Conservation (phyloP, 2,329 filamentous ascomycete species). For the Scorias spongiosa region DNA sequence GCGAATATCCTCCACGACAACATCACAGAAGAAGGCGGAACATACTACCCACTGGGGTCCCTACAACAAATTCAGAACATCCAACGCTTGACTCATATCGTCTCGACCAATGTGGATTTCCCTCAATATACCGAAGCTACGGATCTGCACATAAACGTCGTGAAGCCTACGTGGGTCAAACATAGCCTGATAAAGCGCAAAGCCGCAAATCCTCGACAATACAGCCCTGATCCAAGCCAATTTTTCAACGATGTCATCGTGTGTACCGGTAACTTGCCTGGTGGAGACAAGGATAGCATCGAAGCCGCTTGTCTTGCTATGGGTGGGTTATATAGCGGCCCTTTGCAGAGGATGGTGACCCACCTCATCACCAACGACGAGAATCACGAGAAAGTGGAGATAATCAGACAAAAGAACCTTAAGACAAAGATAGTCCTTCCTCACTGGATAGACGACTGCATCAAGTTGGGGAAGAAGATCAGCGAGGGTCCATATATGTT, state of each 20-base stretch:
- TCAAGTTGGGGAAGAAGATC: slow-evolving; percentile 82
- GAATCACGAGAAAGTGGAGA: slow-evolving; percentile 55
- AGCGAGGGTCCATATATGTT: slow-evolving; percentile 74
- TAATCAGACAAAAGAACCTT: slow-evolving; percentile 48
- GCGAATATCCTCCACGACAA: not conserved
- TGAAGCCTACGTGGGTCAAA: slow-evolving; percentile 68
- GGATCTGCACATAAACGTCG: slow-evolving; percentile 66
- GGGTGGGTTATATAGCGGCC: slow-evolving; percentile 65
- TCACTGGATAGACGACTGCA: slow-evolving; percentile 96
- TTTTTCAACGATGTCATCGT: slow-evolving; percentile 78
- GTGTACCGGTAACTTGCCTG: slow-evolving; percentile 69
- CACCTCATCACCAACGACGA: slow-evolving; percentile 74
- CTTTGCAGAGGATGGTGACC: slow-evolving; percentile 60
- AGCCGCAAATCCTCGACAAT: slow-evolving; percentile 63
- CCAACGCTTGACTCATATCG: slow-evolving; percentile 44
- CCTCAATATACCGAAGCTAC: slow-evolving; percentile 65
- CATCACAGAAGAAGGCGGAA: slow-evolving; percentile 34
- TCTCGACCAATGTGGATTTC: slow-evolving; percentile 75
- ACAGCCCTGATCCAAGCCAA: slow-evolving; percentile 77
- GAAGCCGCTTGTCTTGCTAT: slow-evolving; percentile 77
- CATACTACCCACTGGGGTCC: slow-evolving; percentile 26
- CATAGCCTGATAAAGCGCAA: slow-evolving; percentile 54
- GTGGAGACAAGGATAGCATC: slow-evolving; percentile 81
- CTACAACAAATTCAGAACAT: slow-evolving; percentile 26
- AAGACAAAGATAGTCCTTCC: slow-evolving; percentile 76